phyloP scores from a whole-genome alignment of 441 rosid species.

The Erodium texanum region DNA sequence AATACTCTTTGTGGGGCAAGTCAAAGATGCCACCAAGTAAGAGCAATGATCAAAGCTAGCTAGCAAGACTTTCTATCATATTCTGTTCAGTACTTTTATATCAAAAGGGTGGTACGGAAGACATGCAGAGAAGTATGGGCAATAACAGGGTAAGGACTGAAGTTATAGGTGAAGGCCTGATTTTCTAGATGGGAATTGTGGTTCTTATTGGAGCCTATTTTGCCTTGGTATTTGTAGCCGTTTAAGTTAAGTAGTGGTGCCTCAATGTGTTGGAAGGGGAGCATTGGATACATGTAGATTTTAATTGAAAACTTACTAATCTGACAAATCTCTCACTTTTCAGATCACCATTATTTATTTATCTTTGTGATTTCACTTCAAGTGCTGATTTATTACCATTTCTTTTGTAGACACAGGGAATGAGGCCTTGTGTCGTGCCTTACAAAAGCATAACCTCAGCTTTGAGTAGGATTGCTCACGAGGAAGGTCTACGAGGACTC shows the following conservation, averaged over 20 bases:
- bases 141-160: background rate
- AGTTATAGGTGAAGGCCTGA: background rate
- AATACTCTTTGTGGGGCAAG: background rate
- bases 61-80: background rate
- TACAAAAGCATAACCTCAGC: constrained; percentile 71
- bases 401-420: constrained; percentile 64
- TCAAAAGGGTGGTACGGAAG: background rate
- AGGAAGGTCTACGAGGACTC: constrained; percentile 84
- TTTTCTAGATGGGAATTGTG: background rate
- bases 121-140: background rate
- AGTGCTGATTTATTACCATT: constrained; percentile 10
- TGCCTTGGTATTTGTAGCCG: background rate
- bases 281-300: background rate
- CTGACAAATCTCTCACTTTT: background rate
- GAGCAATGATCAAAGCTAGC: background rate
- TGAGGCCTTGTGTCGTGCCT: constrained; percentile 80
- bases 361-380: background rate
- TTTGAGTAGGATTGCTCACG: constrained; percentile 59
- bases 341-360: background rate
- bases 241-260: background rate
- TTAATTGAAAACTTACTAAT: background rate
- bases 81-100: background rate
- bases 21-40: background rate
- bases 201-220: background rate
- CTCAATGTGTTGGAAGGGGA: background rate